These are phyloP conservation scores for Geranium rotundifolium DNA, from an alignment of 345 rosid species.

Conservation along the genomic window DNA sequence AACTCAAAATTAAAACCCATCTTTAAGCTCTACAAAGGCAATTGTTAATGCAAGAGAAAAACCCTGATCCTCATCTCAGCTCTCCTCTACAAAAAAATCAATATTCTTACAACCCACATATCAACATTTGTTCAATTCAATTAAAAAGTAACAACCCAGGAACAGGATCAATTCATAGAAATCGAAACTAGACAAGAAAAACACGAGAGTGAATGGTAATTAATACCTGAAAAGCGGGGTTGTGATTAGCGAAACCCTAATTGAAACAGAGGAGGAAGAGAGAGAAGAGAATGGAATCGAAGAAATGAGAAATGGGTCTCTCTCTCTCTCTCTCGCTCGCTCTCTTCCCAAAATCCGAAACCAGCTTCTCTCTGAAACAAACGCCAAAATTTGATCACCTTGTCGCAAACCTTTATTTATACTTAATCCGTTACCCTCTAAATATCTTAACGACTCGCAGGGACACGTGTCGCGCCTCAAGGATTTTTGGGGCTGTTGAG, in stretches of 20 bases:
- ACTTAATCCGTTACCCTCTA: not conserved
- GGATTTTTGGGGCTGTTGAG: not conserved
- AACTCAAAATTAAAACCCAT: not conserved
- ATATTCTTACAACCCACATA: not conserved
- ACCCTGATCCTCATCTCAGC: not conserved
- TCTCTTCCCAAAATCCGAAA: not conserved
- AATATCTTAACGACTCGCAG: not conserved
- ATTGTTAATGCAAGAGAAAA: not conserved
- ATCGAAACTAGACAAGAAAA: too few relatives aligned
- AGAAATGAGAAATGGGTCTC: not conserved
- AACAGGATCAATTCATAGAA: too few relatives aligned
- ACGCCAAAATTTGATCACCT: not conserved
- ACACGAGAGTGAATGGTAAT: not conserved
- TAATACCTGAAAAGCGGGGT: not conserved
- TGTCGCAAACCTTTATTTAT: not conserved
- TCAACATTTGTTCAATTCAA: not conserved
- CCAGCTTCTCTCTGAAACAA: not conserved
- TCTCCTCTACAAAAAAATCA: not conserved
- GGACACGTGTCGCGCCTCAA: not conserved
- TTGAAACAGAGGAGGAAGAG: slow-evolving; percentile 6
- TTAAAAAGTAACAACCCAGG: not conserved
- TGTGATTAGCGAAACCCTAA: slow-evolving; percentile 8
- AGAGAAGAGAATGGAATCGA: slow-evolving; percentile 14
- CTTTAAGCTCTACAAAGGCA: not conserved
- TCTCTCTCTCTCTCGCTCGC: not conserved